phyloP scores from a whole-genome alignment of 148 eudicot genomes.

The Heliosperma pusillum region DNA sequence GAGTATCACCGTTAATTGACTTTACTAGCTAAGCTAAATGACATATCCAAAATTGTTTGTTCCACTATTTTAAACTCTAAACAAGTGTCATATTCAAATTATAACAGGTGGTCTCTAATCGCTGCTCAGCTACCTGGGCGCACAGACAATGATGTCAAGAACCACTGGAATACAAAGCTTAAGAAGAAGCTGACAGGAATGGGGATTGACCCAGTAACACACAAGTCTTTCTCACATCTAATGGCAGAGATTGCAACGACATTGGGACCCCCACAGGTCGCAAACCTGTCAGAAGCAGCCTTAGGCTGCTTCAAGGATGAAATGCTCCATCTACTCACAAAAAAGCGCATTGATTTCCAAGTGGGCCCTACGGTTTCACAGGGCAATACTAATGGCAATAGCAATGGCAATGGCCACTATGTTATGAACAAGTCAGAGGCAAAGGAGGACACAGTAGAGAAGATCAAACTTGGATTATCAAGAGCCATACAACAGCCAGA shows the following conservation, averaged over 20 bases:
- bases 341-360: conserved; percentile 67
- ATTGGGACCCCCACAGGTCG: conserved; percentile 82
- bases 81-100: not conserved
- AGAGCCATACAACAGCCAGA: conserved; percentile 75
- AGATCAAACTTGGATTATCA: conserved; percentile 68
- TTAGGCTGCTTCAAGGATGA: conserved; percentile 96
- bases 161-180: conserved; percentile 96
- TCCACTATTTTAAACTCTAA: not conserved
- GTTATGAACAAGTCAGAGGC: conserved; percentile 32
- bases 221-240: conserved; percentile 95
- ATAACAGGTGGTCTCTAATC: conserved; percentile 76
- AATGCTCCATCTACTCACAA: conserved; percentile 91
- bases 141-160: conserved; percentile 92
- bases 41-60: no score
- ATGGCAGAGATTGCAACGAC: conserved; percentile 87
- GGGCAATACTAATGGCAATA: conserved; percentile 19
- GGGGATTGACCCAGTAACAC: conserved; percentile 97
- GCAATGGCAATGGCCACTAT: conserved; percentile 9
- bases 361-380: conserved; percentile 24
- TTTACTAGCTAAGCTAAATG: no score
- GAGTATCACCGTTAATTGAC: no score
- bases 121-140: conserved; percentile 96
- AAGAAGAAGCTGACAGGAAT: conserved; percentile 93
- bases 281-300: conserved; percentile 87
- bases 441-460: conserved; percentile 58